A percentile compares a stretch with the other conserved stretches of the same genome.
phyloP scores from a whole-genome alignment of 129 eudicot species.

The Tagetes erecta region DNA sequence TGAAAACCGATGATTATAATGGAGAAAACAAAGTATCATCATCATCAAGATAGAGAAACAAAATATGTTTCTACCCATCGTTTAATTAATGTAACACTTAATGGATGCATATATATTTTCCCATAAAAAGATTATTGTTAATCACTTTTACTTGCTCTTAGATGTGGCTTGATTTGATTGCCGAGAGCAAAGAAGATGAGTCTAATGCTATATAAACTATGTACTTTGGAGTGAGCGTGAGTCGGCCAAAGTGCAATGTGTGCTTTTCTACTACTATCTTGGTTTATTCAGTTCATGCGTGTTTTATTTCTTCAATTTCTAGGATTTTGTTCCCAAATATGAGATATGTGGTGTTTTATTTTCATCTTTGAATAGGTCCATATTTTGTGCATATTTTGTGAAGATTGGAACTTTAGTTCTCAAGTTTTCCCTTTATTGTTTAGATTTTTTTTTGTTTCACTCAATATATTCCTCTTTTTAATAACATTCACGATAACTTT shows the following conservation, averaged over 20 bases:
- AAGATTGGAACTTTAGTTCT: slow-evolving; percentile 98
- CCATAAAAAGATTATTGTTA: too few relatives aligned
- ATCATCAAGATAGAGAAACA: too few relatives aligned
- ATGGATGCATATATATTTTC: too few relatives aligned
- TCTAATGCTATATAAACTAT: slow-evolving; percentile 79
- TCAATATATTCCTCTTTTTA: not conserved
- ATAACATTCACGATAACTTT: not conserved
- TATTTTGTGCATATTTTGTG: slow-evolving; percentile 56
- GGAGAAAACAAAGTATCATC: slow-evolving; percentile 21
- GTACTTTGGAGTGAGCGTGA: slow-evolving; percentile 94
- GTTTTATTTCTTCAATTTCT: slow-evolving; percentile 26
- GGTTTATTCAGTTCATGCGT: not conserved
- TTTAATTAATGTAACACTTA: too few relatives aligned
- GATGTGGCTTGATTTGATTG: slow-evolving; percentile 97
- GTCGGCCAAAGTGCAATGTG: slow-evolving; percentile 56
- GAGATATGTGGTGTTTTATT: slow-evolving; percentile 85
- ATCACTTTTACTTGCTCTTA: slow-evolving; percentile 41
- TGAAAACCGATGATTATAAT: slow-evolving; percentile 17
- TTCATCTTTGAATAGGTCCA: slow-evolving; percentile 94
- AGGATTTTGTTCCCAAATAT: slow-evolving; percentile 29
- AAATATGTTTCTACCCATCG: too few relatives aligned
- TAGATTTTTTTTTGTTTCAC: not conserved
- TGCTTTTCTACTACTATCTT: not conserved
- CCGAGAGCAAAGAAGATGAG: slow-evolving; percentile 89
- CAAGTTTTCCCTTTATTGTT: slow-evolving; percentile 29